Base-by-base conservation (phyloP, 345 rosid genomes). In the Melaleuca quinquenervia region DNA sequence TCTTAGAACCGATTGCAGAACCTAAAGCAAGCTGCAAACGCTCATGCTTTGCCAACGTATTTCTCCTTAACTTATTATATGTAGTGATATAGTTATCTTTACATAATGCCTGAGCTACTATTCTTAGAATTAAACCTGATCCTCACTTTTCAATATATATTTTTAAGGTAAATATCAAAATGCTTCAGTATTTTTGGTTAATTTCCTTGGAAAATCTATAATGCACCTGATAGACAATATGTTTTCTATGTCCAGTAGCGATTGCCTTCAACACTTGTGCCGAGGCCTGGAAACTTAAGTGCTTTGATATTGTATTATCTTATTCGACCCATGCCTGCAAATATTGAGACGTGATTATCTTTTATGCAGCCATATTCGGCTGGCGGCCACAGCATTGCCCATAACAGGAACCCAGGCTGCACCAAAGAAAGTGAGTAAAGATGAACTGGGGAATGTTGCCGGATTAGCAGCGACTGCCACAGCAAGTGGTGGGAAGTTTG, bases 401-500 rank as follows among this genome's bases (percentile, higher is more conserved):
- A 97, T 97, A 87, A 94, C 96, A 15, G 99, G 98, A 87, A 91
- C 92, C 26, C 93, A 92, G 86, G 89, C 91, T 86, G 94, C 92
- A 85, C 91, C 95, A 27, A 91, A 92, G 90, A 96, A 94, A 90
- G 44, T 94, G 29, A 90, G 90, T 62, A 97, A 93, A 92, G 93
- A 95, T 53, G 98, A 90, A 58, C 91, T 96, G 55, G 94, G 95
- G 52, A 92, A 91, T 82, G 98, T 95, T 10, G 99, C 98, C 52
- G 98, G 99, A 89, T 90, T 95, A 86, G 99, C 97, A 41, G 93
- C 96, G 10, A 91, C 96, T 44, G 93, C 98, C 84, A 97, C 98
- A 24, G 98, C 96, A 54, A 97, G 98, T 88, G 98, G 98, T 84
- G 98, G 99, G 55, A 97, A 97, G 92, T 97, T 97, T 54, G 99